Evolutionary conservation across 2,329 filamentous ascomycete genomes (phyloP), one percentile per base, ranked within the genome.

Genomic region (Chrysoporthe austroafricana): DNA sequence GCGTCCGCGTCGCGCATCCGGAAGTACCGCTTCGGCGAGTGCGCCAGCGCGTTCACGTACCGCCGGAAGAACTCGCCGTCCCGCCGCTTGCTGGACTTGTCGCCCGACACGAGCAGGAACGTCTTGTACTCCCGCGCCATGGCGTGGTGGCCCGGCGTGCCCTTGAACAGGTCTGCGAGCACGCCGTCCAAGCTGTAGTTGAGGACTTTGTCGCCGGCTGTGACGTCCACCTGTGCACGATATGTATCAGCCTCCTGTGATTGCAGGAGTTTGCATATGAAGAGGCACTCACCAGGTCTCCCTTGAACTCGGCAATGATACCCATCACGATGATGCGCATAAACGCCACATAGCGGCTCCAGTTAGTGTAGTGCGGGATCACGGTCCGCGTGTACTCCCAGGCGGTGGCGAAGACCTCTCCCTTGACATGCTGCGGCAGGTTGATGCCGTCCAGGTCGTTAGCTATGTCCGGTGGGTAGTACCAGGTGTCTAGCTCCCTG

Each of bases 1-100:
- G 75, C 76, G 68, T 79, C 76, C 44, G 71, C 72, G 67, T 79
- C 77, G 11, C 77, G 75, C 50, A 78, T 66, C 8, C 77, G 76
- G 70, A 78, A 78, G 74, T 75, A 76, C 18, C 66, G 62, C 57
- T 69, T 50, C 0, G 77, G 77, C 0, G 71, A 73, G 8, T 62
- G 50, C 13, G 73, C 72, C 2, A 79, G 71, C 1, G 70, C 72
- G 43, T 73, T 70, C 16, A 73, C 71, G 63, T 78, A 78, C 43
- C 73, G 73, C 1, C 69, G 70, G 70, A 78, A 78, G 9, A 76
- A 68, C 54, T 74, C 70, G 1, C 64, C 64, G 52, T 68, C 21
- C 5, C 64, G 62, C 0, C 63, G 56, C 18, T 63, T 42, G 64
- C 70, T 71, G 3, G 69, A 46, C 64, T 74, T 74, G n/a, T 73